Percentiles rank a stretch among this genome's conserved stretches.
phyloP scores from a whole-genome alignment of 1,284 basidiomycete species.

The Peniophora sp. region DNA sequence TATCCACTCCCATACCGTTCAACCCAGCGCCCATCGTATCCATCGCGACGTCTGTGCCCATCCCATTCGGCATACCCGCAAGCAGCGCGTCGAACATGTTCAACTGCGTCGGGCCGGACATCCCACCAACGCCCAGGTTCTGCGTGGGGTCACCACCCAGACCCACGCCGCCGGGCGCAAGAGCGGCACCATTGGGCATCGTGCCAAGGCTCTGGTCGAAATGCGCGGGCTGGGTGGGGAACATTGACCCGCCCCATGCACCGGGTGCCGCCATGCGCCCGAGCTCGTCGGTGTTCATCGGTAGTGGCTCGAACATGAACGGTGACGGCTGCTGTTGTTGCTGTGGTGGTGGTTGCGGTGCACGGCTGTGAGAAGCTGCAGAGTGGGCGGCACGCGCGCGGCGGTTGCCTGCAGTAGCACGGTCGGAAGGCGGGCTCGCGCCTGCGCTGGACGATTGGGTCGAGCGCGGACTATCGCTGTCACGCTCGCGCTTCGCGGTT shows the following conservation, averaged over 20 bases:
- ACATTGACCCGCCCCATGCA: conserved; percentile 27
- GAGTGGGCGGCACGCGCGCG: not conserved
- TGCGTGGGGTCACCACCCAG: not conserved
- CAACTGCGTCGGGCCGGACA: not conserved
- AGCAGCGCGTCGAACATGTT: not conserved
- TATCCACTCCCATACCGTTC: conserved; percentile 17
- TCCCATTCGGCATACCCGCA: not conserved
- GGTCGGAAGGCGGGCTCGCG: conserved; percentile 2
- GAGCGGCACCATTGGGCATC: not conserved
- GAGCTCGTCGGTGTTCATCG: conserved; percentile 54
- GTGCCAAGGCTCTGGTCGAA: conserved; percentile 2
- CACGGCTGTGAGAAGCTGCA: not conserved
- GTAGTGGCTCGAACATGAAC: conserved; percentile 22
- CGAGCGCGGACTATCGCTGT: conserved; percentile 34
- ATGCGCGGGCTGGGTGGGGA: conserved; percentile 17
- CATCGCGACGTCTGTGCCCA: not conserved
- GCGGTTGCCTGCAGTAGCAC: not conserved
- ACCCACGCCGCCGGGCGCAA: not conserved
- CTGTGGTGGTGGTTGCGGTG: conserved; percentile 3
- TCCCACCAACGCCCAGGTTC: not conserved
- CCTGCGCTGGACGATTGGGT: conserved; percentile 7
- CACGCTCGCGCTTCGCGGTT: conserved; percentile 51
- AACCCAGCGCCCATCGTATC: not conserved
- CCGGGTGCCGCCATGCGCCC: conserved; percentile 27
- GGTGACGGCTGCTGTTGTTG: not conserved